These are phyloP conservation scores for Vaccinium corymbosum DNA, from an alignment of 148 eudicot genomes.

Conservation along the genomic window DNA sequence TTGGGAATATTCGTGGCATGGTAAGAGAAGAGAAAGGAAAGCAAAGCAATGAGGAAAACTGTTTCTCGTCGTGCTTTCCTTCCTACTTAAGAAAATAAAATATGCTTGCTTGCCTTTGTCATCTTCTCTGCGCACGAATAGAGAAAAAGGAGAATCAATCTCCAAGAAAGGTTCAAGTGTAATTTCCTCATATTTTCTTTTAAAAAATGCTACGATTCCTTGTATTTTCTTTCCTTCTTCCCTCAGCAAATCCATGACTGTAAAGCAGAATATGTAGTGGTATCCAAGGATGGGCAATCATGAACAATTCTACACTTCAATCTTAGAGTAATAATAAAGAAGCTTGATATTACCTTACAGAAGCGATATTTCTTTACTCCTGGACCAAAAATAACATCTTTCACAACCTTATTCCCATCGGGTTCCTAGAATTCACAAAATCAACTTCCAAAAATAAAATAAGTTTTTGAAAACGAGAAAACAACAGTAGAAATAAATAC, in stretches of 20 bases:
- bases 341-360: slow-evolving; percentile 67
- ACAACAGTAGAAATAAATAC: not conserved
- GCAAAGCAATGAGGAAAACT: not conserved
- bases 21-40: not conserved
- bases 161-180: not conserved
- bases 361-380: slow-evolving; percentile 76
- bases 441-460: slow-evolving; percentile 1
- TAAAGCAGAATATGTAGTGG: not conserved
- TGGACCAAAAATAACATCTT: slow-evolving; percentile 64
- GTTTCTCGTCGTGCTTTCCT: not conserved
- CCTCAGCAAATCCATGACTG: not conserved
- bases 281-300: not conserved
- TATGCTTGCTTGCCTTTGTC: not conserved
- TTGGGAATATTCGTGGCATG: not conserved
- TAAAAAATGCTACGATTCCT: not conserved
- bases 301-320: not conserved
- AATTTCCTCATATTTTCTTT: not conserved
- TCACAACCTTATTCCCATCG: slow-evolving; percentile 77
- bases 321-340: slow-evolving; percentile 5
- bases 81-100: not conserved
- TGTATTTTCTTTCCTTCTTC: not conserved
- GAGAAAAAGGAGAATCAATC: not conserved
- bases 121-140: not conserved
- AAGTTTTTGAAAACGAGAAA: not conserved
- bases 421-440: slow-evolving; percentile 49